Evolutionary conservation across 1,284 basidiomycete species (phyloP).

Genomic region (Tilletia caries): DNA sequence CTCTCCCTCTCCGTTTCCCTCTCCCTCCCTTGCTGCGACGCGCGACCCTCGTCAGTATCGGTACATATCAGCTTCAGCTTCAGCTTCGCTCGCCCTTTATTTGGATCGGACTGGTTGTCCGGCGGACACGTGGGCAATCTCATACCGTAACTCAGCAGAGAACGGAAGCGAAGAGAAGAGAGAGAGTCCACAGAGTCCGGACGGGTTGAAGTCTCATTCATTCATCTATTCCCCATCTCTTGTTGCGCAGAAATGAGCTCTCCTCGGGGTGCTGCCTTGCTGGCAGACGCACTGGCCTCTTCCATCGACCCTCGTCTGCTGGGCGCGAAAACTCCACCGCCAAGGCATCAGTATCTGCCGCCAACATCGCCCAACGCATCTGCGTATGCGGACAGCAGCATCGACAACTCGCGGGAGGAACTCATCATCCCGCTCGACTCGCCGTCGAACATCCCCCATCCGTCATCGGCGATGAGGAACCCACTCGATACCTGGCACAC

Average conservation of each 20-base stretch:
- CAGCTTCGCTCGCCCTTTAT: too few species aligned
- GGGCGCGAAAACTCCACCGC: not conserved
- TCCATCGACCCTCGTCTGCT: not conserved
- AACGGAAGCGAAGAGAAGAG: too few species aligned
- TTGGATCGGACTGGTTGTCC: too few species aligned
- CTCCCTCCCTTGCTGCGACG: too few species aligned
- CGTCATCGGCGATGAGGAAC: not conserved
- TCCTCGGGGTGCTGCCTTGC: not conserved
- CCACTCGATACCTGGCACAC: slow-evolving; percentile 7
- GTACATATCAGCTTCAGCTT: too few species aligned
- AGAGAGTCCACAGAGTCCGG: too few species aligned
- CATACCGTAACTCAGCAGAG: too few species aligned
- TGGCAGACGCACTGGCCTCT: slow-evolving; percentile 1
- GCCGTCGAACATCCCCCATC: slow-evolving; percentile 1
- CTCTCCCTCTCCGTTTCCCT: too few species aligned
- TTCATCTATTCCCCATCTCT: too few species aligned
- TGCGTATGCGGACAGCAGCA: not conserved
- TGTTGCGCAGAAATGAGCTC: not conserved
- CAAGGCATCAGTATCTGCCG: not conserved
- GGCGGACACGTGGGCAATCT: too few species aligned
- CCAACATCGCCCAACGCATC: not conserved
- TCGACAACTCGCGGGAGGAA: not conserved
- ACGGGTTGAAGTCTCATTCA: too few species aligned
- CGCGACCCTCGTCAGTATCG: too few species aligned
- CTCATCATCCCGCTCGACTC: slow-evolving; percentile 8